Conservation (phyloP, 2,329 filamentous ascomycete species). For the Pyricularia pennisetigena region DNA sequence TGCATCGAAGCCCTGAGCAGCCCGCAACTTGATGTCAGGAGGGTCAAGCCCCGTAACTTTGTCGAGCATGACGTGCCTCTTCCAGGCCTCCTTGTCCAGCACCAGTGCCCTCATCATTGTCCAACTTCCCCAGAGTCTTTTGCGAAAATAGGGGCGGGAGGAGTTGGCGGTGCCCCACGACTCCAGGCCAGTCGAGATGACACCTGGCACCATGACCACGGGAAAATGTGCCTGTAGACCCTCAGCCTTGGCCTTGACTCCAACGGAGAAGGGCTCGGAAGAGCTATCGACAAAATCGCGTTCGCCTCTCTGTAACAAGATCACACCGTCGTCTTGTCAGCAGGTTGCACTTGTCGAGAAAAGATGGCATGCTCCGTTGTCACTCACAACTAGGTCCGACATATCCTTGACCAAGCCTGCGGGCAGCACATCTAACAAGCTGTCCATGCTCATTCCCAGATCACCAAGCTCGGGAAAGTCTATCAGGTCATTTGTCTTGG, state of each 20-base stretch:
- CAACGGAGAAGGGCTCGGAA: constrained; percentile 91
- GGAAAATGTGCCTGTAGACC: constrained; percentile 77
- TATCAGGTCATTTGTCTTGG: constrained; percentile 80
- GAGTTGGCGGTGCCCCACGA: constrained; percentile 87
- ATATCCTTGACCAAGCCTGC: constrained; percentile 79
- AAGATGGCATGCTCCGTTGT: constrained; percentile 1
- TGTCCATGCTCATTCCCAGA: constrained; percentile 79
- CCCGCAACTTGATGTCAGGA: constrained; percentile 77
- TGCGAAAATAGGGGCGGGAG: constrained; percentile 86
- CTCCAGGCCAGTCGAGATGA: constrained; percentile 94
- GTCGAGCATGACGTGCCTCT: constrained; percentile 94
- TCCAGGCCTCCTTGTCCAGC: constrained; percentile 88
- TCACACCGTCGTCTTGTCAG: constrained; percentile 8
- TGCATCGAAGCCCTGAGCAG: constrained; percentile 93
- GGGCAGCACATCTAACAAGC: constrained; percentile 77
- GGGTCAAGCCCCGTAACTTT: constrained; percentile 86
- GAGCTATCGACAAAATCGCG: constrained; percentile 64
- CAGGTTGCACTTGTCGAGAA: not conserved
- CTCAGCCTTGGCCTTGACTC: constrained; percentile 69
- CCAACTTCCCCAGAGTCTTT: constrained; percentile 95
- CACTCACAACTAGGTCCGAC: constrained; percentile 67
- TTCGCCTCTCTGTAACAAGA: constrained; percentile 58
- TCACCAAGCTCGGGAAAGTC: constrained; percentile 63
- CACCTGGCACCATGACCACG: constrained; percentile 93
- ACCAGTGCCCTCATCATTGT: constrained; percentile 96